Evolutionary conservation across 75 land plant genomes (phyloP).

Genomic region (Pinus albicaulis): DNA sequence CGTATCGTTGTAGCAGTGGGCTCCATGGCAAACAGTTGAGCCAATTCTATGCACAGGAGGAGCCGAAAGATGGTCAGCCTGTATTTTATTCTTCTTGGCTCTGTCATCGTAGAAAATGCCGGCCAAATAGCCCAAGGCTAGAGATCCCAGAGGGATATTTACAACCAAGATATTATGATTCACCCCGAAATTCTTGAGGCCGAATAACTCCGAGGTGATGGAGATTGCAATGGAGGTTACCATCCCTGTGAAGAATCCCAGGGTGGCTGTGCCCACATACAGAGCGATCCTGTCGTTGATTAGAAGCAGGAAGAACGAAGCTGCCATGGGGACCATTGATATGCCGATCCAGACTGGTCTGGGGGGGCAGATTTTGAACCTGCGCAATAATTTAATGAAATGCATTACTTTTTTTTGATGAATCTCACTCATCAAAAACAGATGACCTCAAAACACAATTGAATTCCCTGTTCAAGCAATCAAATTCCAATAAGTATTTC

Average conservation of each 20-base stretch:
- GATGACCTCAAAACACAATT: too few relatives aligned
- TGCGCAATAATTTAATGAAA: neutral
- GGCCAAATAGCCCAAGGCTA: constrained; percentile 64
- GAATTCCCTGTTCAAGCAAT: too few relatives aligned
- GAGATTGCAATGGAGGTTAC: constrained; percentile 60
- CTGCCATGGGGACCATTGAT: constrained; percentile 46
- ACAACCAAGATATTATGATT: constrained; percentile 72
- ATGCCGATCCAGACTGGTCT: constrained; percentile 51
- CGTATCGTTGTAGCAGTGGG: constrained; percentile 42
- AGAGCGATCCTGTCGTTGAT: constrained; percentile 19
- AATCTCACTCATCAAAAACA: too few relatives aligned
- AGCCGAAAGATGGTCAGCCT: too few relatives aligned
- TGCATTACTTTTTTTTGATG: too few relatives aligned
- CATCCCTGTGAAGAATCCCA: constrained; percentile 74
- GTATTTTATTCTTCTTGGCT: neutral
- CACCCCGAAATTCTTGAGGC: constrained; percentile 66
- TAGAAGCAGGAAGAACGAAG: constrained; percentile 51
- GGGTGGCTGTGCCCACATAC: constrained; percentile 62
- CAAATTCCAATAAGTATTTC: too few relatives aligned
- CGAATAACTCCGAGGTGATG: constrained; percentile 76
- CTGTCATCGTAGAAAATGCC: constrained; percentile 46
- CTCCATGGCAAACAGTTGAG: constrained; percentile 42
- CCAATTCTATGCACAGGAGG: neutral
- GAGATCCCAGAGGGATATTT: constrained; percentile 81
- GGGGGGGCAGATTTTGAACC: constrained; percentile 28